Conservation (phyloP, 2,329 filamentous ascomycete genomes). For the Huntiella decipiens region DNA sequence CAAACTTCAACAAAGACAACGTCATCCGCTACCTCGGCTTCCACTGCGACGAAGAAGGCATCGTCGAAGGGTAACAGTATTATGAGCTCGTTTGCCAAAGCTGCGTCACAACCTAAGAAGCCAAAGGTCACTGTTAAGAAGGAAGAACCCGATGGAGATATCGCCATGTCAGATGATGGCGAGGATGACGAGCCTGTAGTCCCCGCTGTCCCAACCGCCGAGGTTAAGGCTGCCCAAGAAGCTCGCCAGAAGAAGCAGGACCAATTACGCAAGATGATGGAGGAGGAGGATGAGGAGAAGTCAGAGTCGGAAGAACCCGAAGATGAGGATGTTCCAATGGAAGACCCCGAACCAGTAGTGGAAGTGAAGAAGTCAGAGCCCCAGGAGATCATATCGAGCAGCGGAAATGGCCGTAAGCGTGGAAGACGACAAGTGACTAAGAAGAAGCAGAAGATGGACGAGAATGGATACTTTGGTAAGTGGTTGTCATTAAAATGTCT, state of each 20-base stretch:
- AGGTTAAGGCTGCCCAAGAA: conserved; percentile 15
- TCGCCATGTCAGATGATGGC: conserved; percentile 18
- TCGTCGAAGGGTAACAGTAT: conserved; percentile 32
- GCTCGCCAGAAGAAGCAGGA: conserved; percentile 20
- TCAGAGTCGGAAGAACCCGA: conserved; percentile 26
- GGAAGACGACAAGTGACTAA: conserved; percentile 67
- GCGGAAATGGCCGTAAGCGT: conserved; percentile 43
- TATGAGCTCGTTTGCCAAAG: conserved; percentile 63
- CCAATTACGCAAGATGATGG: conserved; percentile 26
- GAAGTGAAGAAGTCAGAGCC: conserved; percentile 22
- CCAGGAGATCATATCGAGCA: conserved; percentile 33
- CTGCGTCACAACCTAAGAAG: conserved; percentile 22
- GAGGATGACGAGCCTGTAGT: conserved; percentile 20
- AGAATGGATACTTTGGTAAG: conserved; percentile 75
- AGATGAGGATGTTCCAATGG: conserved; percentile 25
- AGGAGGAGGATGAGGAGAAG: conserved; percentile 26
- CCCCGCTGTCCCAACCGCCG: conserved; percentile 8
- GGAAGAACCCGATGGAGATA: not conserved
- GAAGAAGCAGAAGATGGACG: conserved; percentile 73
- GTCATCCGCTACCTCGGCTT: conserved; percentile 5
- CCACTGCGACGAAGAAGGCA: conserved; percentile 13
- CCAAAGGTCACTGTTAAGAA: conserved; percentile 26
- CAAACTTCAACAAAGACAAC: not conserved
- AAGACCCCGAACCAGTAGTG: conserved; percentile 17
- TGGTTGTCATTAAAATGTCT: conserved; percentile 10